Evolutionary conservation across 352 stramenopile genomes (phyloP).

Genomic region (Phytopythium chamaehyphon): DNA sequence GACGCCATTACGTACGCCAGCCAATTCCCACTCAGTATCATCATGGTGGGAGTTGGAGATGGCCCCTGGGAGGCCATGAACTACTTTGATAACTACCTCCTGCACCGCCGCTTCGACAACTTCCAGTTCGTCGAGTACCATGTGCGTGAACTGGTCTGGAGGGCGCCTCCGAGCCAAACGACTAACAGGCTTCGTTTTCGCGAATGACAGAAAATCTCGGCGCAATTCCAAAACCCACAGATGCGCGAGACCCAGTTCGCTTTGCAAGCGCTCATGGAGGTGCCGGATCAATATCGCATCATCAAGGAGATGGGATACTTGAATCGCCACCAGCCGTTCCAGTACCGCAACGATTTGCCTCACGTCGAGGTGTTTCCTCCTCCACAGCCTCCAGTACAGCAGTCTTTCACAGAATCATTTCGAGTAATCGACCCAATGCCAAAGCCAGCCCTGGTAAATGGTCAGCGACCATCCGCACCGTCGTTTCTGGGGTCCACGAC

Average conservation of each 20-base stretch:
- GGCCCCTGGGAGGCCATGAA: constrained; percentile 82
- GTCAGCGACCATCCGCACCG: not conserved
- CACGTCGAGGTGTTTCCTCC: constrained; percentile 62
- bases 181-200: not conserved
- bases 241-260: constrained; percentile 70
- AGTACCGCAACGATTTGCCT: constrained; percentile 47
- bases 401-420: not conserved
- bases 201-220: constrained; percentile 47
- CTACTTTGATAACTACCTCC: constrained; percentile 82
- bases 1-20: constrained; percentile 79
- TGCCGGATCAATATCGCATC: constrained; percentile 74
- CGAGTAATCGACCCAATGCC: not conserved
- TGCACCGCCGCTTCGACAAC: constrained; percentile 82
- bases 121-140: constrained; percentile 88
- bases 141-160: constrained; percentile 12
- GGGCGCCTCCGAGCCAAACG: not conserved
- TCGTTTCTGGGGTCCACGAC: not conserved
- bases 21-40: constrained; percentile 74
- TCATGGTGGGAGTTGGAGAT: constrained; percentile 84
- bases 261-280: constrained; percentile 81
- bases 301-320: constrained; percentile 76
- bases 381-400: constrained; percentile 20
- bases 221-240: constrained; percentile 35
- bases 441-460: not conserved
- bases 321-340: constrained; percentile 19